Base-by-base conservation (phyloP, 1,139 yeast genomes). In the Geotrichum aggregatum region DNA sequence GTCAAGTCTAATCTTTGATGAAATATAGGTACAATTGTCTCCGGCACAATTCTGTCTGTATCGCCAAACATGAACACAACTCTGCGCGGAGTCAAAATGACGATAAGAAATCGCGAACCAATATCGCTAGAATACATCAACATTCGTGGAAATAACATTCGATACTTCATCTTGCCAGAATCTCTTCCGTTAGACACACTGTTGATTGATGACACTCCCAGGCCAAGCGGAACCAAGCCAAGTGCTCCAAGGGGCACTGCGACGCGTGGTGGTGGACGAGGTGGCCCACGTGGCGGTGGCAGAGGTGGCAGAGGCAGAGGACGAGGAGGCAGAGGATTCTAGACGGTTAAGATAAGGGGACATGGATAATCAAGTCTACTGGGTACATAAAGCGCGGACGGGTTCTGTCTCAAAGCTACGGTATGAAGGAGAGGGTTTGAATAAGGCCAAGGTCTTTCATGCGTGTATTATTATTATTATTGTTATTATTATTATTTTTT, bases 31-130 rank as follows among this genome's bases (percentile, higher is more conserved):
- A 81, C 89, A 0, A 74, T 82, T 8, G 76, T 84, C 2, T 75
- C 83, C 58, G 91, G 91, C 0, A 79, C 86, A 0, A 71, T 92
- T 40, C 79, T 87, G 43, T 80, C 91, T 5, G 96, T 95, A 42
- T 78, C 95, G 3, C 96, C 97, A 33, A 80, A 87, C 60, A 92
- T 92, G 98, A 92, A 92, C 70, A 82, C 94, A 43, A 82, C 91
- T 4, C 70, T 92, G 60, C 84, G 87, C 61, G 87, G 85, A 59
- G 94, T 88, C 53, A 87, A 84, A 64, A 80, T 84, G 80, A 81
- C 85, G 28, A 78, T 81, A 56, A 82, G 77, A 57, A 80, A 83
- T 64, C 80, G 87, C 56, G 91, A 84, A 52, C 88, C 96, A 1
- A 78, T 82, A 49, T 68, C 78, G 11, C 73, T 91, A 59, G 95